Conservation (phyloP, 345 rosid genomes). For the Camelina neglecta region DNA sequence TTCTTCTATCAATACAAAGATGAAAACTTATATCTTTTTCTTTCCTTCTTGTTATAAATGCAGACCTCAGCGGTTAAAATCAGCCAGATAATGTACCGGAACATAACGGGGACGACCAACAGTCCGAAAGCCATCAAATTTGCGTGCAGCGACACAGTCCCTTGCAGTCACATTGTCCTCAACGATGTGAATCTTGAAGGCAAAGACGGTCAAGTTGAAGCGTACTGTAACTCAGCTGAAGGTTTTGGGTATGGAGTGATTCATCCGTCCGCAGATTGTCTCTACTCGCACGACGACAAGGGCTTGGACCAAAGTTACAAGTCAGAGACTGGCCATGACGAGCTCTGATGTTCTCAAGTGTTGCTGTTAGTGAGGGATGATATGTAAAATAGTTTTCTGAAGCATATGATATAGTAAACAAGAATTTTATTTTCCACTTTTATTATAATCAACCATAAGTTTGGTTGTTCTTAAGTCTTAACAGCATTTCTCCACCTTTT, state of each 20-base stretch:
- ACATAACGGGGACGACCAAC: conserved; percentile 81
- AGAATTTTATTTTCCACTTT: background rate
- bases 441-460: conserved; percentile 30
- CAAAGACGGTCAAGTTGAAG: conserved; percentile 78
- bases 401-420: conserved; percentile 41
- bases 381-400: conserved; percentile 43
- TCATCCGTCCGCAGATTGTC: conserved; percentile 94
- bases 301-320: conserved; percentile 33
- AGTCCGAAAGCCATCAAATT: conserved; percentile 88
- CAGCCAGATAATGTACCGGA: conserved; percentile 89
- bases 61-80: conserved; percentile 89
- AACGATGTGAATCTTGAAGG: conserved; percentile 79
- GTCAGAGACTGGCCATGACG: conserved; percentile 39
- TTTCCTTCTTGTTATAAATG: conserved; percentile 11
- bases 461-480: background rate
- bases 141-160: conserved; percentile 91
- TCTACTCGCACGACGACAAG: conserved; percentile 73
- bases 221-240: conserved; percentile 91
- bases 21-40: conserved; percentile 14
- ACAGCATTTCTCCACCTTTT: conserved; percentile 30
- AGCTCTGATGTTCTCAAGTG: conserved; percentile 32
- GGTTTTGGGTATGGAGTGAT: conserved; percentile 81
- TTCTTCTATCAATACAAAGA: conserved; percentile 8
- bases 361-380: conserved; percentile 36
- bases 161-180: conserved; percentile 83